Base-by-base conservation (phyloP, 2,329 filamentous ascomycete genomes). In the Chaetomium sp. region DNA sequence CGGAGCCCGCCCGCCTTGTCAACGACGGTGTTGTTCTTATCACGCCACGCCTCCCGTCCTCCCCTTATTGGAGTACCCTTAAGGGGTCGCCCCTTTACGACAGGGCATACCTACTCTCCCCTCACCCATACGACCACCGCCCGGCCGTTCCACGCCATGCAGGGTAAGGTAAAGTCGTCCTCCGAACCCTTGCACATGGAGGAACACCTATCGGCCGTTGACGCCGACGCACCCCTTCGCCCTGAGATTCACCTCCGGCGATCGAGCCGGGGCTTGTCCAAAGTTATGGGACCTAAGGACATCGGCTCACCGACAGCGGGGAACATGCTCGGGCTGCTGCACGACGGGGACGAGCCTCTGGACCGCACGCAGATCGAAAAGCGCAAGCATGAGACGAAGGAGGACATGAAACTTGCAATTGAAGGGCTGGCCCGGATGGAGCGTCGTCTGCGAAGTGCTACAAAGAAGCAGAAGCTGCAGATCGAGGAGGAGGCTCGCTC, bases 381-480 rank as follows among this genome's bases (percentile, higher is more conserved):
- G 12, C 34, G 41, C 6, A 56, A 54, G 40, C 36, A 51, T 2
- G 9, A 12, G 14, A 27, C 41, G n/a, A 58, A 62, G 44, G 64
- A 69, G 8, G 67, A 65, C 1, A 68, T 77, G 5, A 64, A 74
- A 7, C 59, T 68, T 3, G 75, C 75, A 14, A 70, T 77, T 57
- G 69, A 71, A n/a, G 69, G 71, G n/a, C 67, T 80, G 33, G 72
- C 70, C 5, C 70, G 76, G 60, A 79, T 80, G 76, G 78, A 80
- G 46, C 66, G 72, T 12, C 68, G 69, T n/a, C 64, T 81, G 2
- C 71, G 73, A 34, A 69, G 67, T 4, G 71, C 70, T 5, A 72
- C 73, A 8, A 76, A 76, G 55, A 70, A 66, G 27, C 77, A 80
- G 58, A 76, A 78, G 38, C 62, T 73, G 0, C 74, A 74, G n/a